Conservation (phyloP, 2,329 filamentous ascomycete genomes). For the Alternaria gansuensis region DNA sequence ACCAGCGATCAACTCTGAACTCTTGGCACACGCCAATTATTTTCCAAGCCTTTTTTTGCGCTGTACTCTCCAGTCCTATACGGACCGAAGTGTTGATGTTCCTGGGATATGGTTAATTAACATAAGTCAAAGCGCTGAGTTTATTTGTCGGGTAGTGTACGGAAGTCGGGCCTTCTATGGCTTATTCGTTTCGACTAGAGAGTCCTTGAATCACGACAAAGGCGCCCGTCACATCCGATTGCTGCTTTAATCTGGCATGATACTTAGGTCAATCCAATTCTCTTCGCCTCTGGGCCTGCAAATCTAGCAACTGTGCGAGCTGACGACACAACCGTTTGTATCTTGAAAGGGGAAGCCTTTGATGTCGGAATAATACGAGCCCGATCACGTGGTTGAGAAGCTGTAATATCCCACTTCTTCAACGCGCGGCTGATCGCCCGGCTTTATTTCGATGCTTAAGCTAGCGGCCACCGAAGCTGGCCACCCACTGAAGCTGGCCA, state of each 20-base stretch:
- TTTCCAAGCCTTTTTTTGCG: not conserved
- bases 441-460: slow-evolving; percentile 23
- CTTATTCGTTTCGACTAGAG: slow-evolving; percentile 16
- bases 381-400: not conserved
- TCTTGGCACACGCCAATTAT: not conserved
- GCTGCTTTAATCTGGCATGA: slow-evolving; percentile 3
- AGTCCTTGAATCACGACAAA: slow-evolving; percentile 4
- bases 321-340: not conserved
- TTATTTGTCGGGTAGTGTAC: slow-evolving; percentile 13
- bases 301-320: not conserved
- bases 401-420: not conserved
- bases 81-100: slow-evolving; percentile 15
- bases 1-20: slow-evolving; percentile 6
- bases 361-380: not conserved
- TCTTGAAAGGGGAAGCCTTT: not conserved
- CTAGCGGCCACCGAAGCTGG: no score
- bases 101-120: slow-evolving; percentile 3
- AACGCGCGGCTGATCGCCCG: slow-evolving; percentile 6
- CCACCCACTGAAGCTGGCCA: no score
- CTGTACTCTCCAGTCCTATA: slow-evolving; percentile 1
- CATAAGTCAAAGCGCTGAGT: slow-evolving; percentile 10
- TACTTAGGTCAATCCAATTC: slow-evolving; percentile 1
- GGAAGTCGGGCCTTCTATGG: slow-evolving; percentile 13
- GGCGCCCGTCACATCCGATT: slow-evolving; percentile 9
- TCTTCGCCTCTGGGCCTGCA: slow-evolving; percentile 4